Evolutionary conservation across 306 rosid genomes (phyloP).

Genomic region (Pterocarpus macrocarpus): DNA sequence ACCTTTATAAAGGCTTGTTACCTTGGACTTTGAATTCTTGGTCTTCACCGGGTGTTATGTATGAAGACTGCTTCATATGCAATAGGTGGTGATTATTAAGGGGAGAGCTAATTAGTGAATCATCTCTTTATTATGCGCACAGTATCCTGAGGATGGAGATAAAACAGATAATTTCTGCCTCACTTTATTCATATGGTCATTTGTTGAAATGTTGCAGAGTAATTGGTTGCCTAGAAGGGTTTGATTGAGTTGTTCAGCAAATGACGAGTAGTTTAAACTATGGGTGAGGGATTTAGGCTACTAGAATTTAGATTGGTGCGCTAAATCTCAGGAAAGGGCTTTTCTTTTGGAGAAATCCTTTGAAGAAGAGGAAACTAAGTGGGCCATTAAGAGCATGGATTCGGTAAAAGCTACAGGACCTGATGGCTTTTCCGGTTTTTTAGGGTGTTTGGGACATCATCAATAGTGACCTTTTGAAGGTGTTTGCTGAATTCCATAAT

Average conservation of each 20-base stretch:
- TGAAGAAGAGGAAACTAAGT: background rate
- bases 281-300: background rate
- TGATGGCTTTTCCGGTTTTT: no score
- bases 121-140: background rate
- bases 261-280: background rate
- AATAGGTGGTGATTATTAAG: constrained; percentile 1
- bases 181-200: background rate
- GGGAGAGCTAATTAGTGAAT: background rate
- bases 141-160: background rate
- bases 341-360: background rate
- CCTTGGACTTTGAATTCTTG: background rate
- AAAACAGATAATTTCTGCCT: background rate
- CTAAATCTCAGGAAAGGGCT: background rate
- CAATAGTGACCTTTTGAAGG: background rate
- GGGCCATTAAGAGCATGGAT: no score
- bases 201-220: background rate
- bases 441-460: no score
- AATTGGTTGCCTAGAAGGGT: background rate
- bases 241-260: background rate
- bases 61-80: background rate
- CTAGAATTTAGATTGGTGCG: background rate
- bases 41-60: background rate
- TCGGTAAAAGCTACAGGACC: no score
- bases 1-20: background rate
- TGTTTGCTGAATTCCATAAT: background rate